These are phyloP conservation scores for Nemania sp. DNA, from an alignment of 2,329 filamentous ascomycete species.

Conservation along the genomic window DNA sequence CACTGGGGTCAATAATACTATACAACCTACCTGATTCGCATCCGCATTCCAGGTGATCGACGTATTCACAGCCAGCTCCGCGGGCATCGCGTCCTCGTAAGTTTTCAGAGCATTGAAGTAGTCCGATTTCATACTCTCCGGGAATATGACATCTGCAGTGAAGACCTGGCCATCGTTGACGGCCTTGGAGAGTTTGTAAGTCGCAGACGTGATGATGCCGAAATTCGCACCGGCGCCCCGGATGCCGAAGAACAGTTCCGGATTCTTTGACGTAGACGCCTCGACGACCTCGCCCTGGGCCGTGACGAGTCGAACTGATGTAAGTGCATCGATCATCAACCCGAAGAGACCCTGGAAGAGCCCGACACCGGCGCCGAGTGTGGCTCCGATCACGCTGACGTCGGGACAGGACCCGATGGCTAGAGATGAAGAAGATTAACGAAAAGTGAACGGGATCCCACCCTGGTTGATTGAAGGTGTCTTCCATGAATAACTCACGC, in stretches of 20 bases:
- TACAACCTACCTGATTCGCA: too few species aligned
- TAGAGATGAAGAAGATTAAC: background rate
- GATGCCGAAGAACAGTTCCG: conserved; percentile 32
- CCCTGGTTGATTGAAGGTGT: too few species aligned
- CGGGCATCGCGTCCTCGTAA: background rate
- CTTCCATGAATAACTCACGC: background rate
- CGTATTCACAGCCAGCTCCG: background rate
- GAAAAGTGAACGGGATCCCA: background rate
- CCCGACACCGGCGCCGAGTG: conserved; percentile 24
- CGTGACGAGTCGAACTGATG: conserved; percentile 28
- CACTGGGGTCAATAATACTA: too few species aligned
- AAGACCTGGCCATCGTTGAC: conserved; percentile 9
- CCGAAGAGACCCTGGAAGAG: conserved; percentile 7
- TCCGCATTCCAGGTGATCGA: too few species aligned
- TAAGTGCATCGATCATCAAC: conserved; percentile 25
- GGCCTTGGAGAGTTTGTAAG: conserved; percentile 18
- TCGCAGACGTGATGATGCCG: conserved; percentile 29
- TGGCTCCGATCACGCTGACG: conserved; percentile 21
- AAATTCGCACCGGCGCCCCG: conserved; percentile 32
- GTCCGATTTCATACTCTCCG: background rate
- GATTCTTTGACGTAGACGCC: conserved; percentile 15
- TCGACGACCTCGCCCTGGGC: conserved; percentile 15
- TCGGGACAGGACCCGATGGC: conserved; percentile 16
- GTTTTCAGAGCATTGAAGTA: conserved; percentile 3
- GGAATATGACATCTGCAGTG: background rate